Evolutionary conservation across 1,139 yeast genomes (phyloP), one percentile per base, ranked within the genome.

Genomic region (Pichia sp.): DNA sequence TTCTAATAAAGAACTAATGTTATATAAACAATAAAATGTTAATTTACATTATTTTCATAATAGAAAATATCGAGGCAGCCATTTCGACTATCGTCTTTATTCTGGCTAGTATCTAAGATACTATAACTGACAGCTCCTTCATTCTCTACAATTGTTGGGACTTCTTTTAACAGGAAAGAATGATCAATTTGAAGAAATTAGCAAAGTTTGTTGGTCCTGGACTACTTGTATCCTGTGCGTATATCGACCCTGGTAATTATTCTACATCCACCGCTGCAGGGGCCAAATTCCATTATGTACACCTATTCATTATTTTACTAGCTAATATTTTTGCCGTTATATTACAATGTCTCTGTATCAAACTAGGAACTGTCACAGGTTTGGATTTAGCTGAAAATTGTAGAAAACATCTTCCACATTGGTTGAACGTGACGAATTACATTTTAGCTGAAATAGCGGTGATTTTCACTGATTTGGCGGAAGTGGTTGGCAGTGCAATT

Each of bases 161-260:
- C 23, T 16, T 16, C 23, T 16, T 16, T 16, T 16, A 16, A 16
- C 23, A 16, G 26, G 11, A 34, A 7, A 34, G 36, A 34, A n/a
- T 34, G 26, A n/a, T 40, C 23, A 52, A 51, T 27, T 6, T 56
- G 3, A 46, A 44, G 28, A 81, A 81, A 57, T 78, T 81, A 55
- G 62, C 72, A 9, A 68, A 73, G 43, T 84, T 83, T 56, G 67
- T 84, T n/a, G 92, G 94, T 0, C 94, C 94, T 0, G 94, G 94
- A 0, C 65, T 84, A 33, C 73, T 83, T 72, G 85, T 84, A 4
- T 75, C 85, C 16, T 88, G 85, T 36, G 81, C 88, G 1, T 84
- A 83, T 58, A 79, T 84, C 76, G 92, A 84, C 58, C 92, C 92
- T 0, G 94, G 94, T 1, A 84, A 84, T 59, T 84, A 82, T 59